Evolutionary conservation across 371 early-diverging fungal genomes (phyloP).

Genomic region (Mortierella sp.): DNA sequence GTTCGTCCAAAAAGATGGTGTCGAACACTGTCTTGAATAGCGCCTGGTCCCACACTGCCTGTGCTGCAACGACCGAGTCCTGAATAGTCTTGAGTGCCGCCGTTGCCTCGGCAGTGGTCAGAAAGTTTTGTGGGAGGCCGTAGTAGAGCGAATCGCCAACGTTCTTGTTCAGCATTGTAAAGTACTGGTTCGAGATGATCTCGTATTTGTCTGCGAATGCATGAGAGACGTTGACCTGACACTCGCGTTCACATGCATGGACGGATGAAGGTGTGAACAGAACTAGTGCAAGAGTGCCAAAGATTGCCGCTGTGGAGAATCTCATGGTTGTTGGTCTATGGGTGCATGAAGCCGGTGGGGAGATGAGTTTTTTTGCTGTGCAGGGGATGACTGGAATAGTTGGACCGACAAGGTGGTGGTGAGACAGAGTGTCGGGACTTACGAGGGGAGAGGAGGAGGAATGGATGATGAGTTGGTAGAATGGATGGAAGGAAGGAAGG

Average conservation of each 20-base stretch:
- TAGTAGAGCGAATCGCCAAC: constrained; percentile 43
- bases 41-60: constrained; percentile 19
- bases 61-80: constrained; percentile 21
- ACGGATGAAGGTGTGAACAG: constrained; percentile 37
- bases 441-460: too few relatives aligned
- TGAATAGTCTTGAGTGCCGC: constrained; percentile 16
- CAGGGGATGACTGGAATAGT: too few relatives aligned
- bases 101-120: constrained; percentile 6
- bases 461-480: too few relatives aligned
- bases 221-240: constrained; percentile 62
- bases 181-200: constrained; percentile 37
- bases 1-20: constrained; percentile 66
- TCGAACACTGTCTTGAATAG: constrained; percentile 49
- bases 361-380: too few relatives aligned
- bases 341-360: too few relatives aligned
- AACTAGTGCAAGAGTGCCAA: constrained; percentile 36
- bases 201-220: constrained; percentile 65
- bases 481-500: too few relatives aligned
- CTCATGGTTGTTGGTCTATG: constrained; percentile 15
- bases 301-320: constrained; percentile 32
- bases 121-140: constrained; percentile 26
- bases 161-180: constrained; percentile 32
- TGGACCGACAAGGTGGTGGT: too few relatives aligned
- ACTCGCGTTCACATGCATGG: constrained; percentile 67
- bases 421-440: too few relatives aligned